Base-by-base conservation (phyloP, 345 rosid genomes). In the Salix suchowensis region DNA sequence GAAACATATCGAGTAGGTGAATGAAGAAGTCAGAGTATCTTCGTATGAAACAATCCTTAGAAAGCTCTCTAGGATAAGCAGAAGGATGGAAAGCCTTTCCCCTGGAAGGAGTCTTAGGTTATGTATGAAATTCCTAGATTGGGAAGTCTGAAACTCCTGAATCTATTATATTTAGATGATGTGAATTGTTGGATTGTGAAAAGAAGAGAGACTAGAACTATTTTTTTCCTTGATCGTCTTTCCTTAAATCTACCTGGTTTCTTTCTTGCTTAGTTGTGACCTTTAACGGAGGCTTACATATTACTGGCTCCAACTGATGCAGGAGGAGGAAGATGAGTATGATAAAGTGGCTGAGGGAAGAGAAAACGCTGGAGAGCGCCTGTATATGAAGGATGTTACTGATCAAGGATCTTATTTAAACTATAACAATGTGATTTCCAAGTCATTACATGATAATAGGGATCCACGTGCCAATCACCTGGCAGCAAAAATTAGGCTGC, bases 311-410 rank as follows among this genome's bases (percentile, higher is more conserved):
- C 21, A 13, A 40, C n/a, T 39, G 46, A 21, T 73, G 60, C 78
- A 74, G 83, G 79, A 80, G 48, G 83, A 80, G 55, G 83, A 80
- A 66, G 83, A 80, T 75, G 83, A 80, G 55, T 71, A 44, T 36
- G 83, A 80, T 80, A 75, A 74, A 70, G 78, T 79, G 36, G 82
- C 82, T 34, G 24, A 54, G 9, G 82, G 82, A 26, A 79, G 71
- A 62, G 78, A 73, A 26, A 55, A 74, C 69, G 70, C 54, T 14
- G 82, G 71, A 3, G 82, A 75, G 64, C 82, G 78, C 13, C 65
- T 79, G 18, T 74, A 74, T 19, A 74, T 74, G 81, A 78, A 55
- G 72, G 52, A 52, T 42, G 69, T 68, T 58, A 67, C 34, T 30
- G 55, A 58, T 67, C 76, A 73, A 40, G 73, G 64, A 11, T 68